These are phyloP conservation scores for Brassica balearica DNA, from an alignment of 441 rosid species.

Conservation along the genomic window DNA sequence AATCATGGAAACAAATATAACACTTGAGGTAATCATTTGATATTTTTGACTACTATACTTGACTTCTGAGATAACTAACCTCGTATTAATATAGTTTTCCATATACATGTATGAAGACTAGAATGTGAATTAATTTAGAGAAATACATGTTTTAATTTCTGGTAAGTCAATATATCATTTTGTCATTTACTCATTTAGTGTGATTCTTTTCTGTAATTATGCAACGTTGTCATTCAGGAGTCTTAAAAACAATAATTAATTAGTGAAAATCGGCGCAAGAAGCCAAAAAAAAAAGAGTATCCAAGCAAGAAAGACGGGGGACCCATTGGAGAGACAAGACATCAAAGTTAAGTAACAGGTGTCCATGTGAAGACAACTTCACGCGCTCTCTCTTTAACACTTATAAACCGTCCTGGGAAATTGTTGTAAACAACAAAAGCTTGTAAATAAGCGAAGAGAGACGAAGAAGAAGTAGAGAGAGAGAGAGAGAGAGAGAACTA, in stretches of 20 bases:
- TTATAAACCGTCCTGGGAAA: constrained; percentile 36
- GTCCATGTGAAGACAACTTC: constrained; percentile 42
- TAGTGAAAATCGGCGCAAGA: constrained; percentile 27
- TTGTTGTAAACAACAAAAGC: constrained; percentile 4
- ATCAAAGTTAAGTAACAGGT: constrained; percentile 43
- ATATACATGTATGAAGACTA: neutral
- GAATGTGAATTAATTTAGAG: neutral
- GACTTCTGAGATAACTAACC: neutral
- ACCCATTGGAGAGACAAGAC: constrained; percentile 31
- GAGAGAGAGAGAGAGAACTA: constrained; percentile 17
- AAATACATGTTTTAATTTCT: neutral
- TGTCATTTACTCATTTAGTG: constrained; percentile 26
- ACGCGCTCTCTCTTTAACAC: constrained; percentile 32
- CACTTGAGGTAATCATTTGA: neutral
- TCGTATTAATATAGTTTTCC: neutral
- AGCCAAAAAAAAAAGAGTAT: neutral
- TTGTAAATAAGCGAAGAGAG: neutral
- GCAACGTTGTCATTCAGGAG: constrained; percentile 29
- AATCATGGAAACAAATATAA: neutral
- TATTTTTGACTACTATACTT: neutral
- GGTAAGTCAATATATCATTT: neutral
- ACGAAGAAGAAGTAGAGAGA: constrained; percentile 1
- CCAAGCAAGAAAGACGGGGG: constrained; percentile 36
- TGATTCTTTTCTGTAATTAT: neutral
- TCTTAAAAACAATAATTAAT: neutral